Percentiles rank a stretch among this genome's conserved stretches.
phyloP scores from a whole-genome alignment of 495 filamentous ascomycete genomes.

The Xeromyces bisporus region DNA sequence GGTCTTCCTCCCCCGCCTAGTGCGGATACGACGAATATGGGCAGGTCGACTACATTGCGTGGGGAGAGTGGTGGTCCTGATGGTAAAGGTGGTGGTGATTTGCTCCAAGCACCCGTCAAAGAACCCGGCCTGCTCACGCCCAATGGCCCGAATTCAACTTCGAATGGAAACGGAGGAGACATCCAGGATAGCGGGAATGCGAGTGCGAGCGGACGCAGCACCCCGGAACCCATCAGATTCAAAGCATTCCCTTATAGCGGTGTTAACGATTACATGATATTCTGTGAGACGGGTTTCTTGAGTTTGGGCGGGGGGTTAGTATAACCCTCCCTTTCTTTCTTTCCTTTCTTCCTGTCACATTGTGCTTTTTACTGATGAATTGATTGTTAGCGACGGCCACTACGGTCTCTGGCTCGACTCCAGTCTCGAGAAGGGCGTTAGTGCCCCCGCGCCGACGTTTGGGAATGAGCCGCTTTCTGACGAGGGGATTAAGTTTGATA shows the following conservation, averaged over 20 bases:
- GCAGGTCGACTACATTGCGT: conserved; percentile 50
- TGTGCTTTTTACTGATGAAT: neutral
- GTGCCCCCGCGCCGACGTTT: conserved; percentile 69
- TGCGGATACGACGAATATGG: conserved; percentile 52
- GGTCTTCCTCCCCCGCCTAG: conserved; percentile 55
- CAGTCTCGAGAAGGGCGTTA: conserved; percentile 71
- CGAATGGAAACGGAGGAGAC: neutral
- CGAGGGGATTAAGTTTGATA: conserved; percentile 81
- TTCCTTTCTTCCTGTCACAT: neutral
- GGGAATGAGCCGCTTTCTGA: conserved; percentile 93
- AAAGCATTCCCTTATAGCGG: conserved; percentile 95
- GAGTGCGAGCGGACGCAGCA: no score
- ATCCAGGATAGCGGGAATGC: conserved; percentile 18
- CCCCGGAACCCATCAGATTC: conserved; percentile 62
- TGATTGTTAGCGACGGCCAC: conserved; percentile 51
- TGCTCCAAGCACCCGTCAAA: conserved; percentile 17
- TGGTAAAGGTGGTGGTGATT: conserved; percentile 2
- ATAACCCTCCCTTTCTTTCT: conserved; percentile 1
- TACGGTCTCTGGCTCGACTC: conserved; percentile 91
- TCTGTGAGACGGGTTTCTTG: conserved; percentile 74
- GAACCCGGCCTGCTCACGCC: conserved; percentile 12
- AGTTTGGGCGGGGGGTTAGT: conserved; percentile 67
- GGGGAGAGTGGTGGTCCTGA: conserved; percentile 9
- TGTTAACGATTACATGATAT: conserved; percentile 90
- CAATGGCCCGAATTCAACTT: conserved; percentile 11